Evolutionary conservation across 176 grass and related monocot species (phyloP).

Genomic region (Triticum dicoccoides): DNA sequence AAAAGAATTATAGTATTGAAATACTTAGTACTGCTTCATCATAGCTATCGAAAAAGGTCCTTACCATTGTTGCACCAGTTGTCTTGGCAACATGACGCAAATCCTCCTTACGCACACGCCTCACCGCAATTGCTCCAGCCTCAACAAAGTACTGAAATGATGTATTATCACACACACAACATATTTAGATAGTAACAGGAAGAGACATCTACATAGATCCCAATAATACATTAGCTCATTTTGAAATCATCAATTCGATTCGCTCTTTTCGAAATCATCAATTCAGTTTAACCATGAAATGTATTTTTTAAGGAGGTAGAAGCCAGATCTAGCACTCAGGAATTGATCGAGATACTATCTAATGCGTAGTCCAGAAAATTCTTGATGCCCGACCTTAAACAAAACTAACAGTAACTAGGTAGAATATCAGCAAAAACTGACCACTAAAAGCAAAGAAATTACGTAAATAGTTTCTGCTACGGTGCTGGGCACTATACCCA

Average conservation of each 20-base stretch:
- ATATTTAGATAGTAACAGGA: not conserved
- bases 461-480: not conserved
- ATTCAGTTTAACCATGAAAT: not conserved
- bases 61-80: slow-evolving; percentile 79
- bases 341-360: no score
- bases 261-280: not conserved
- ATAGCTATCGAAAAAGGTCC: not conserved
- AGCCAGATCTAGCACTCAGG: not conserved
- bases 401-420: not conserved
- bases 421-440: not conserved
- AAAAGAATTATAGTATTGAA: not conserved
- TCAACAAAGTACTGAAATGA: slow-evolving; percentile 84
- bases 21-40: not conserved
- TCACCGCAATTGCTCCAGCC: slow-evolving; percentile 87
- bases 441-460: not conserved
- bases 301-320: not conserved
- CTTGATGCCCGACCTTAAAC: not conserved
- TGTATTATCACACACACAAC: not conserved
- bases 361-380: not conserved
- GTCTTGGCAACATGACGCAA: slow-evolving; percentile 95
- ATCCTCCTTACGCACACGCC: slow-evolving; percentile 88
- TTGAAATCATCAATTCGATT: not conserved
- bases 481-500: not conserved
- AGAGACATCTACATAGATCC: not conserved
- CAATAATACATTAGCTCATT: not conserved